These are phyloP conservation scores for Lepidium africanum DNA, from an alignment of 345 rosid genomes.

Conservation along the genomic window DNA sequence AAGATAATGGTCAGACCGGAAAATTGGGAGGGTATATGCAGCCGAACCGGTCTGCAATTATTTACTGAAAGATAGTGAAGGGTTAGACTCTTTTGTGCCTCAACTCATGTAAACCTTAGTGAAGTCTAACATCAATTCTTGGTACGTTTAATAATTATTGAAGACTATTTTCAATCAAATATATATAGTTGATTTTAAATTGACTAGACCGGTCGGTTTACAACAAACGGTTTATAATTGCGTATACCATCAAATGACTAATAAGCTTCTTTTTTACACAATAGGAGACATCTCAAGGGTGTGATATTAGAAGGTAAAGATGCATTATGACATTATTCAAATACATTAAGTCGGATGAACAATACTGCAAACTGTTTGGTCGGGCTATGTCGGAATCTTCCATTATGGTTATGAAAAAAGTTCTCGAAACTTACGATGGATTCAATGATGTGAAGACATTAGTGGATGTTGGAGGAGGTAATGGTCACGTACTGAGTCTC, in stretches of 20 bases:
- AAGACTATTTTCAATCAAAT: too few relatives aligned
- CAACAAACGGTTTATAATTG: too few relatives aligned
- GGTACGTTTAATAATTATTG: background rate
- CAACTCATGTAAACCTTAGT: background rate
- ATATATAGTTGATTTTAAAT: too few relatives aligned
- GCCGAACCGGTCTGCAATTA: background rate
- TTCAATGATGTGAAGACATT: constrained; percentile 35
- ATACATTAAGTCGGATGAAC: constrained; percentile 28
- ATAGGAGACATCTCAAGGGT: constrained; percentile 32
- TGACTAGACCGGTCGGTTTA: too few relatives aligned
- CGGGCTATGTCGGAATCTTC: constrained; percentile 39
- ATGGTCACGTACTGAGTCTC: constrained; percentile 31
- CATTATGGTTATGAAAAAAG: constrained; percentile 27
- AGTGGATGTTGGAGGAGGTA: constrained; percentile 23
- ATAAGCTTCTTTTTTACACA: too few relatives aligned
- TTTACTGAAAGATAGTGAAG: background rate
- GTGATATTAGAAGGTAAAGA: constrained; percentile 14
- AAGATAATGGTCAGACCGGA: background rate
- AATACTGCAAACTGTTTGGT: constrained; percentile 34
- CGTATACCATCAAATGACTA: too few relatives aligned
- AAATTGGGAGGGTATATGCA: background rate
- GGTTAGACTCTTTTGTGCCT: background rate
- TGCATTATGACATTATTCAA: constrained; percentile 43
- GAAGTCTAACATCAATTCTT: background rate
- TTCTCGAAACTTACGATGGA: constrained; percentile 39